These are phyloP conservation scores for Adiantum capillusveneris DNA, from an alignment of 75 land plant genomes.

Conservation along the genomic window DNA sequence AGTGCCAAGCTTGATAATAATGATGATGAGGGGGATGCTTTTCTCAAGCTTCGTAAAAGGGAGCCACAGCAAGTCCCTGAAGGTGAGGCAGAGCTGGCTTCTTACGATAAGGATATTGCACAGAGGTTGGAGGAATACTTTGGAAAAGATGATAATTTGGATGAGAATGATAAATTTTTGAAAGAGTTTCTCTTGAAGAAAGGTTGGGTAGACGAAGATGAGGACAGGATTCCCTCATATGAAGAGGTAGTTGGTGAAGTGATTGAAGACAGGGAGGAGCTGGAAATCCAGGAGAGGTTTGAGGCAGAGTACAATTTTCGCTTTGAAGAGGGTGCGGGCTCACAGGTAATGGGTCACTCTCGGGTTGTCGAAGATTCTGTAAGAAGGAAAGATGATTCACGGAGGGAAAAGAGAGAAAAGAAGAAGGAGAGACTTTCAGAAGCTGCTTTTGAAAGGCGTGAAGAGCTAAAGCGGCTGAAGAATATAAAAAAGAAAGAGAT, in stretches of 20 bases:
- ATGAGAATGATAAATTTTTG: conserved; percentile 64
- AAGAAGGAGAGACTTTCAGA: conserved; percentile 68
- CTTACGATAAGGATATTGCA: conserved; percentile 29
- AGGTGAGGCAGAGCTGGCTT: conserved; percentile 21
- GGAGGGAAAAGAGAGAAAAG: conserved; percentile 62
- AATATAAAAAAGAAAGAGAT: conserved; percentile 95
- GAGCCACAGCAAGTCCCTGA: conserved; percentile 16
- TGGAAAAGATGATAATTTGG: conserved; percentile 61
- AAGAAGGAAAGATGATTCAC: conserved; percentile 63
- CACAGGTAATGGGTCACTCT: conserved; percentile 68
- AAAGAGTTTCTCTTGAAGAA: conserved; percentile 60
- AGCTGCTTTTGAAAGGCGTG: conserved; percentile 60
- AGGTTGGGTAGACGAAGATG: conserved; percentile 55
- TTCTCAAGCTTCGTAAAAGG: conserved; percentile 43
- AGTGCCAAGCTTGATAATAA: conserved; percentile 29
- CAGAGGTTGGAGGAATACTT: conserved; percentile 58
- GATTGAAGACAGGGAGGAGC: conserved; percentile 70
- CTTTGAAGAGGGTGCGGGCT: conserved; percentile 55
- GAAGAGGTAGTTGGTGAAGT: conserved; percentile 42
- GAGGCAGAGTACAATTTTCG: conserved; percentile 73
- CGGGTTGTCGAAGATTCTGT: conserved; percentile 69
- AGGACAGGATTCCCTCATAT: conserved; percentile 13
- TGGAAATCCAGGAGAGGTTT: conserved; percentile 74
- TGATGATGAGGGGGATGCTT: conserved; percentile 34
- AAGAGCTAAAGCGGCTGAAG: conserved; percentile 87